A percentile compares a stretch with the other conserved stretches of the same genome.
Evolutionary conservation across 352 stramenopile genomes (phyloP).

Genomic region (Phytophthora fragariae): DNA sequence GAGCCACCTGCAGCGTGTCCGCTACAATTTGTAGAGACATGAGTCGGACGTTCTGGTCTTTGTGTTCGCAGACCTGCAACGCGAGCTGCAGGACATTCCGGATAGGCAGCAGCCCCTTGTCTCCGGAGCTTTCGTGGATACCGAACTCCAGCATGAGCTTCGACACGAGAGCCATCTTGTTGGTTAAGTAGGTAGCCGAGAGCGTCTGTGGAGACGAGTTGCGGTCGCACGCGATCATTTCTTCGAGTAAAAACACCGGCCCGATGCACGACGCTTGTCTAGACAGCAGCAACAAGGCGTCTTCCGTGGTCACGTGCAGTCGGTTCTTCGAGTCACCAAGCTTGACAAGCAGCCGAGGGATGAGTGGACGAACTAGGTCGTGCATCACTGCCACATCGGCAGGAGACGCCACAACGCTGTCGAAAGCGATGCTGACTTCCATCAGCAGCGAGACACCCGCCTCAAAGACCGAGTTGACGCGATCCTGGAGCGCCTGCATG

Average conservation of each 20-base stretch:
- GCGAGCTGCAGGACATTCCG: slow-evolving; percentile 76
- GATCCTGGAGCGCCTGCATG: slow-evolving; percentile 69
- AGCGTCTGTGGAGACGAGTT: slow-evolving; percentile 59
- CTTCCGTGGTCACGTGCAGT: slow-evolving; percentile 75
- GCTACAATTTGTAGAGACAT: slow-evolving; percentile 76
- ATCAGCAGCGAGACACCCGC: slow-evolving; percentile 73
- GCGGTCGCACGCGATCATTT: slow-evolving; percentile 77
- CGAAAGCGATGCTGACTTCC: slow-evolving; percentile 74
- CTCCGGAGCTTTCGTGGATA: slow-evolving; percentile 58
- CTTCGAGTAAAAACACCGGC: slow-evolving; percentile 75
- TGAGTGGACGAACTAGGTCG: slow-evolving; percentile 69
- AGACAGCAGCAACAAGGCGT: slow-evolving; percentile 74
- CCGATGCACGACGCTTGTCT: slow-evolving; percentile 68
- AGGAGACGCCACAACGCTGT: slow-evolving; percentile 33
- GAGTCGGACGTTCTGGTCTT: slow-evolving; percentile 72
- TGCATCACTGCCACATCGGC: slow-evolving; percentile 47
- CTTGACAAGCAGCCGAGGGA: slow-evolving; percentile 75
- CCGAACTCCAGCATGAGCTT: slow-evolving; percentile 86
- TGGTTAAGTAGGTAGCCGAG: slow-evolving; percentile 65
- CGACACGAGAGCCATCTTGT: slow-evolving; percentile 76
- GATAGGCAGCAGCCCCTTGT: slow-evolving; percentile 51
- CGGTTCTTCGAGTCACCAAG: slow-evolving; percentile 80
- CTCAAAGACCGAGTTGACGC: slow-evolving; percentile 84
- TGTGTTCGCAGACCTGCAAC: slow-evolving; percentile 76
- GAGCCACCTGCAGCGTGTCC: slow-evolving; percentile 66